Evolutionary conservation across 352 stramenopile genomes (phyloP), one percentile per base, ranked within the genome.

Genomic region (Pythium scleroteichum): DNA sequence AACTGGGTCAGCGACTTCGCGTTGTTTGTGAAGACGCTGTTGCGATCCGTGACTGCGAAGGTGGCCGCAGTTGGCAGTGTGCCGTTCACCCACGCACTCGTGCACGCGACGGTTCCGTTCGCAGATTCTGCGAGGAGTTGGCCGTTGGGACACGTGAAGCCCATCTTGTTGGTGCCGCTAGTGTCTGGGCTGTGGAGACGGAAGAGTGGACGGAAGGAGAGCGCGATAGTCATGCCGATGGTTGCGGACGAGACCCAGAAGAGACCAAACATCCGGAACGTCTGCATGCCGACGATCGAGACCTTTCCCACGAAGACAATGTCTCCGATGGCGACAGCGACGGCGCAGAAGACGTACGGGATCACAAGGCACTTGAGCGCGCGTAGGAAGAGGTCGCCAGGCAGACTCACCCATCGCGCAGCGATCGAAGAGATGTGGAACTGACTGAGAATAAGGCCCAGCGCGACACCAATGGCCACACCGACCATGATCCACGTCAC

Each of bases 311-410:
- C 76, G 38, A 82, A 85, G 33, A 94, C 72, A 32, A 91, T 86
- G 59, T 92, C 85, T 0, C 78, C 80, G 13, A 92, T 82, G 22
- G 82, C 82, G 9, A 94, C 80, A 0, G 83, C 79, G 14, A 94
- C 82, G 0, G 80, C 82, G 52, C 79, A 92, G 69, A 94, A 94
- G 2, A 92, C 82, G 54, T 92, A 87, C 19, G 85, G 85, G 13
- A 94, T 59, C n/a, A 92, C 82, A 5, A 94, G 66, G 26, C 79
- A 78, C 62, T 88, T 92, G 33, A 93, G 67, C 6, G 81, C 85
- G 24, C 85, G 76, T 9, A 92, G 59, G 59, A 93, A 94, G 42
- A 94, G 64, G 8, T 93, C 77, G 0, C 85, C 83, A 0, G 85
- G 85, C 17, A 93, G 58, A n/a, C 76, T 68, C 20, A 94, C 76